Evolutionary conservation across 257 asterid genomes (phyloP).

Genomic region (Nicotiana obtusifolia): DNA sequence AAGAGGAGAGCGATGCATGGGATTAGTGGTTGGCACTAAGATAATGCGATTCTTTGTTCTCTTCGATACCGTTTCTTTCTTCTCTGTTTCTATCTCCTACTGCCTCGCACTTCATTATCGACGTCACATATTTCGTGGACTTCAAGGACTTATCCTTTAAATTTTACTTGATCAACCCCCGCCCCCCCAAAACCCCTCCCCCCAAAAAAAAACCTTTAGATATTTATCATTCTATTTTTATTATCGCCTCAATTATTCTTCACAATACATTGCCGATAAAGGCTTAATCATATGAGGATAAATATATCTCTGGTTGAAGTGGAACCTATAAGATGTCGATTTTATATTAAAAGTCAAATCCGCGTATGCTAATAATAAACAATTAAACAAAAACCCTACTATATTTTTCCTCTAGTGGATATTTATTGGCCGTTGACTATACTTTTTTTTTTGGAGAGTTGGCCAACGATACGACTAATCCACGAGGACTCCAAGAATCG

Average conservation of each 20-base stretch:
- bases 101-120: neutral
- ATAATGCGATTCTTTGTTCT: conserved; percentile 9
- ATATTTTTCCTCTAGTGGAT: neutral
- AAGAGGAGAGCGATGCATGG: conserved; percentile 1
- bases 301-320: no score
- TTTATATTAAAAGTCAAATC: neutral
- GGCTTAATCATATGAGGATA: no score
- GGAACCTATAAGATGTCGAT: neutral
- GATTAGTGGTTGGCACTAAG: conserved; percentile 16
- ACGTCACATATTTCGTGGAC: neutral
- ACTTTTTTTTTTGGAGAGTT: no score
- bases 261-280: no score
- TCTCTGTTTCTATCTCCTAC: neutral
- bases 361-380: neutral
- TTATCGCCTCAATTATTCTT: no score
- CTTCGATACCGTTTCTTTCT: neutral
- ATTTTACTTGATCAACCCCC: neutral
- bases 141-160: neutral
- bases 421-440: neutral
- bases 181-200: neutral
- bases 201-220: no score
- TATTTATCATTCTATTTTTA: no score
- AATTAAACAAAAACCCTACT: neutral
- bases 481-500: neutral
- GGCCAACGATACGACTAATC: no score